Percentiles rank a stretch among this genome's conserved stretches.
Evolutionary conservation across 2,329 filamentous ascomycete species (phyloP).

Genomic region (Clonostachys sp.): DNA sequence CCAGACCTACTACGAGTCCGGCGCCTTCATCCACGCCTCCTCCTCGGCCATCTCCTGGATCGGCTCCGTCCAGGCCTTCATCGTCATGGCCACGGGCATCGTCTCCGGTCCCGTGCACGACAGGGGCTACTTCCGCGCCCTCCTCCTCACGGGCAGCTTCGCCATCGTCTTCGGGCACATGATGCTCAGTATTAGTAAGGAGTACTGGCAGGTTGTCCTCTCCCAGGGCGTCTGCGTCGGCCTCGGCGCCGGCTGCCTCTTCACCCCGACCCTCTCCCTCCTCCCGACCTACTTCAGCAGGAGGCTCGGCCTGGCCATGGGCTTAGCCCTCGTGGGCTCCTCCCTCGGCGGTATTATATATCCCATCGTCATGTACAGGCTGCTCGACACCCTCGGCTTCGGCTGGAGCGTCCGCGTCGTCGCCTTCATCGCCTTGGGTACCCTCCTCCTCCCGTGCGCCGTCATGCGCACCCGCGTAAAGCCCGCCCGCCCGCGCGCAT

Average conservation of each 20-base stretch:
- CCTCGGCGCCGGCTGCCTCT: constrained; percentile 25
- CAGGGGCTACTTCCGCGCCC: constrained; percentile 51
- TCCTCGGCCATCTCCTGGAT: constrained; percentile 58
- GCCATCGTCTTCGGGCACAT: constrained; percentile 58
- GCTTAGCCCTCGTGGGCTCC: no score
- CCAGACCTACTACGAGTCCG: constrained; percentile 51
- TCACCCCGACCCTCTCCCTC: constrained; percentile 13
- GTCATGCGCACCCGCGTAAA: background rate
- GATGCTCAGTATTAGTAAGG: constrained; percentile 49
- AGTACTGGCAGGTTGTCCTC: constrained; percentile 35
- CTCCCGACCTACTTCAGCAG: no score
- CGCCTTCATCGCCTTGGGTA: background rate
- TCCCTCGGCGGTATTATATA: background rate
- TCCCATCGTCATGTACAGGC: background rate
- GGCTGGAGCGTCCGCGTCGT: background rate
- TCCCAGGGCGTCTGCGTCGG: constrained; percentile 29
- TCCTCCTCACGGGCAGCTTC: constrained; percentile 47
- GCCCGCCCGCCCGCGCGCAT: background rate
- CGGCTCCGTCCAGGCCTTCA: constrained; percentile 47
- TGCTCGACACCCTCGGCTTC: background rate
- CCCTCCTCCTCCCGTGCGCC: background rate
- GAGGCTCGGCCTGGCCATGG: no score
- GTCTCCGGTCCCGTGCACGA: constrained; percentile 61
- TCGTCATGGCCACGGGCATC: constrained; percentile 48
- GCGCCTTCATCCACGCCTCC: constrained; percentile 40